These are phyloP conservation scores for Lophiostoma macrostomum DNA, from an alignment of 495 filamentous ascomycete species.

Conservation along the genomic window DNA sequence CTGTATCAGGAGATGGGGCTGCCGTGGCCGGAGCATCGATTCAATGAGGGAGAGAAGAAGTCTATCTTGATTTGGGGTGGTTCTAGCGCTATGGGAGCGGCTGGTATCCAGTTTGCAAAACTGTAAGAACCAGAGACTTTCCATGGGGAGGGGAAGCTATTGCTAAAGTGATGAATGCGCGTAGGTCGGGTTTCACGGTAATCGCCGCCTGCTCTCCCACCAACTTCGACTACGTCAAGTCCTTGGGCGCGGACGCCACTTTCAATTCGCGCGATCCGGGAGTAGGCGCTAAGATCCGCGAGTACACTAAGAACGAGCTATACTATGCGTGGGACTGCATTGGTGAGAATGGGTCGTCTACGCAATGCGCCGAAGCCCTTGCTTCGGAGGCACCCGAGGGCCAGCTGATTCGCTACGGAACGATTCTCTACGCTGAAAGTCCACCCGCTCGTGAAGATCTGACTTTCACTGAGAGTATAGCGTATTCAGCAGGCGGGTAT, in stretches of 20 bases:
- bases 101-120: slow-evolving; percentile 56
- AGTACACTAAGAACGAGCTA: slow-evolving; percentile 36
- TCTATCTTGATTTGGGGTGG: slow-evolving; percentile 54
- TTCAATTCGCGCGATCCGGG: slow-evolving; percentile 54
- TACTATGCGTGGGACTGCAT: slow-evolving; percentile 41
- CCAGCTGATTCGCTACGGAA: slow-evolving; percentile 10
- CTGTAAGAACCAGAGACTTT: slow-evolving; percentile 21
- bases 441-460: slow-evolving; percentile 33
- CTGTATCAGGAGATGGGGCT: slow-evolving; percentile 47
- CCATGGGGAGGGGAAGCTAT: not conserved
- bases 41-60: slow-evolving; percentile 18
- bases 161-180: not conserved
- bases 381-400: slow-evolving; percentile 1
- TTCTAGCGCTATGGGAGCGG: slow-evolving; percentile 46
- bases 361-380: slow-evolving; percentile 31
- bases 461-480: slow-evolving; percentile 29
- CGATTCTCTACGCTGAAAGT: slow-evolving; percentile 22
- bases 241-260: slow-evolving; percentile 49
- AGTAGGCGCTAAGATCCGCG: slow-evolving; percentile 44
- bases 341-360: slow-evolving; percentile 21
- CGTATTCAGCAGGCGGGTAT: slow-evolving; percentile 36
- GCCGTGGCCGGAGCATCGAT: slow-evolving; percentile 35
- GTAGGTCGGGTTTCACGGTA: slow-evolving; percentile 45
- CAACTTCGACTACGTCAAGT: slow-evolving; percentile 53
- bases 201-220: slow-evolving; percentile 55